Conservation (phyloP, 2,329 filamentous ascomycete genomes). For the Pseudogymnoascus sp. region DNA sequence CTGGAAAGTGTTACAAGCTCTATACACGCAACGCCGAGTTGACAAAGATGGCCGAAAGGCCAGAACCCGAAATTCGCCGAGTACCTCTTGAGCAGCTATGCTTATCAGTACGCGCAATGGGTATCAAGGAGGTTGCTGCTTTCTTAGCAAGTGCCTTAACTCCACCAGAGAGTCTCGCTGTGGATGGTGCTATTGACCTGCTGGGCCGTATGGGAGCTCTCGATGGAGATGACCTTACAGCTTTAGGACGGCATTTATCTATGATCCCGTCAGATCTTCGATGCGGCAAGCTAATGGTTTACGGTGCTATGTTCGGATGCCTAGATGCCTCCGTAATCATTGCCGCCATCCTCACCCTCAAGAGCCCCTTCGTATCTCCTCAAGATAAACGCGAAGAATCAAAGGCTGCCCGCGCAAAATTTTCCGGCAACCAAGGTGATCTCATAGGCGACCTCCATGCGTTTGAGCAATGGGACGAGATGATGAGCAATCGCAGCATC, state of each 20-base stretch:
- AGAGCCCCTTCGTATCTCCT: constrained; percentile 78
- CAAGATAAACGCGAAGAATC: constrained; percentile 75
- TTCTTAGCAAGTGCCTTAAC: constrained; percentile 85
- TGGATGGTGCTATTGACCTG: constrained; percentile 74
- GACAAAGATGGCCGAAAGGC: constrained; percentile 74
- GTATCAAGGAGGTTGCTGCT: constrained; percentile 66
- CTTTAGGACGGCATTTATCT: constrained; percentile 84
- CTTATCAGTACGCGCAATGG: constrained; percentile 91
- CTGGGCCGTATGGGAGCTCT: constrained; percentile 81
- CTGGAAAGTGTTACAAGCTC: constrained; percentile 89
- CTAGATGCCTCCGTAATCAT: constrained; percentile 83
- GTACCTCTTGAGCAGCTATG: constrained; percentile 93
- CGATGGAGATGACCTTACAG: constrained; percentile 77
- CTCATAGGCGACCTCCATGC: constrained; percentile 79
- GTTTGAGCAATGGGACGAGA: constrained; percentile 72
- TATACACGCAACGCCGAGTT: constrained; percentile 79
- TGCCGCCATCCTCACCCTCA: constrained; percentile 82
- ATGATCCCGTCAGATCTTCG: constrained; percentile 91
- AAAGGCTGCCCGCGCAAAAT: constrained; percentile 64
- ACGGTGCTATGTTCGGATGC: constrained; percentile 87
- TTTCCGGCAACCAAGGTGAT: constrained; percentile 74
- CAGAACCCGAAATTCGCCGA: constrained; percentile 86
- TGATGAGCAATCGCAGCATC: constrained; percentile 45
- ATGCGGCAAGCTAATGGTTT: constrained; percentile 91
- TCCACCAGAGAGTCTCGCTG: constrained; percentile 75